Base-by-base conservation (phyloP, 495 filamentous ascomycete genomes). In the Darksidea phi region DNA sequence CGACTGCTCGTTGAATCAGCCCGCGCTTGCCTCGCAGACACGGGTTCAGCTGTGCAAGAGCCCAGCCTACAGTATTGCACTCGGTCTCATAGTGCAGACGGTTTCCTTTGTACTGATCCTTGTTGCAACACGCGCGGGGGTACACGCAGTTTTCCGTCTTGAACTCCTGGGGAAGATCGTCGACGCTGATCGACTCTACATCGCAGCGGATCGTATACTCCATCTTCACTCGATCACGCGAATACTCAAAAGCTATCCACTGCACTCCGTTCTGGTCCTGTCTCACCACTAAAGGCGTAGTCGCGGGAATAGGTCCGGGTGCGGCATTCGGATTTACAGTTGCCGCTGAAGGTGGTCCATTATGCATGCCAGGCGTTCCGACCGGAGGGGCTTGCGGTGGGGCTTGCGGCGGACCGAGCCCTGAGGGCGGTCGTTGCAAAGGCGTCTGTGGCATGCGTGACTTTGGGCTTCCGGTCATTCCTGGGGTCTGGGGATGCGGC, bases 171-270 rank as follows among this genome's bases (percentile, higher is more conserved):
- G 81, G 82, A 26, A 98, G 83, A 43, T 81, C 85, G 49, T 97
- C 91, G 49, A 93, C 89, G 71, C 90, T 91, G 45, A 98, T 91
- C 0, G 92, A 96, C 75, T 97, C 94, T 21, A 97, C 94, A 67
- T 98, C 94, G 70, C 94, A 98, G 34, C 94, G 87, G 70, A 98
- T 98, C 0, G 91, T 96, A 74, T 98, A 98, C 73, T 96, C 94
- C 91, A 97, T 96, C 83, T 98, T 98, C 64, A 98, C 91, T 26
- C 94, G 82, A 72, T 98, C 94, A 24, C 94, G 85, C 15, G 95
- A 97, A 73, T 98, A 98, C 70, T 98, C 94, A 58, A 98, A 98
- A 2, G 91, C 90, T 64, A 98, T 98, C 94, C 94, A 97, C 71
- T 98, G 94, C 11, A 97, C 94, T 15, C 94, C 94, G 64, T 96